These are phyloP conservation scores for Amanita brunnescens DNA, from an alignment of 768 basidiomycete genomes.

Conservation along the genomic window DNA sequence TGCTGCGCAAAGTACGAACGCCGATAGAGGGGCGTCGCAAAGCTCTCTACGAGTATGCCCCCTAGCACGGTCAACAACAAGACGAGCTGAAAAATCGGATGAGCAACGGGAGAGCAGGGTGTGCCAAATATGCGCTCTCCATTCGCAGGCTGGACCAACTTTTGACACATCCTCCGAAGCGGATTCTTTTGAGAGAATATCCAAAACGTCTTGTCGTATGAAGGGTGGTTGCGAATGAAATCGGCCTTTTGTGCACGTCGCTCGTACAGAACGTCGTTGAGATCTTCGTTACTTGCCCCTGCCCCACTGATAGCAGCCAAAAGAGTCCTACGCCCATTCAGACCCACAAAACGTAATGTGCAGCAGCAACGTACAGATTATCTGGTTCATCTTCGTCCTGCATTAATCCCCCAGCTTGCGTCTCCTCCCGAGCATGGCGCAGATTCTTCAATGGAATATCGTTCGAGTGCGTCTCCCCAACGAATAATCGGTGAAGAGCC, in stretches of 20 bases:
- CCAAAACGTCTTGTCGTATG: conserved; percentile 89
- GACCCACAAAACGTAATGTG: not conserved
- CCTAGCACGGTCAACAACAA: conserved; percentile 72
- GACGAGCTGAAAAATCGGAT: conserved; percentile 65
- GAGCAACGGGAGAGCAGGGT: conserved; percentile 52
- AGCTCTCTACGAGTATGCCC: conserved; percentile 71
- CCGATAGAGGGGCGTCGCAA: conserved; percentile 82
- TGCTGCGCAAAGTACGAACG: conserved; percentile 54
- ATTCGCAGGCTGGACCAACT: conserved; percentile 70
- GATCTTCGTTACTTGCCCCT: conserved; percentile 36
- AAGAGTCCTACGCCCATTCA: conserved; percentile 44
- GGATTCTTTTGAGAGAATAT: conserved; percentile 73
- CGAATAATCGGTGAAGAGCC: conserved; percentile 57
- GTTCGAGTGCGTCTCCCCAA: conserved; percentile 39
- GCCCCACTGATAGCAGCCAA: conserved; percentile 58
- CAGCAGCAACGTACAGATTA: conserved; percentile 49
- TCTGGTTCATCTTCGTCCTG: conserved; percentile 57
- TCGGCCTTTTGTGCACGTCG: conserved; percentile 71
- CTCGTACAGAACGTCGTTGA: conserved; percentile 59
- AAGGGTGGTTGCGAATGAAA: conserved; percentile 82
- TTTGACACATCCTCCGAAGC: conserved; percentile 71
- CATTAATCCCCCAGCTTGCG: conserved; percentile 15
- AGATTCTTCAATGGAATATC: conserved; percentile 57
- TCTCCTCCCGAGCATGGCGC: conserved; percentile 29
- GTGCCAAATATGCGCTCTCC: conserved; percentile 86